These are phyloP conservation scores for Turnera subulata DNA, from an alignment of 345 rosid genomes.

Conservation along the genomic window DNA sequence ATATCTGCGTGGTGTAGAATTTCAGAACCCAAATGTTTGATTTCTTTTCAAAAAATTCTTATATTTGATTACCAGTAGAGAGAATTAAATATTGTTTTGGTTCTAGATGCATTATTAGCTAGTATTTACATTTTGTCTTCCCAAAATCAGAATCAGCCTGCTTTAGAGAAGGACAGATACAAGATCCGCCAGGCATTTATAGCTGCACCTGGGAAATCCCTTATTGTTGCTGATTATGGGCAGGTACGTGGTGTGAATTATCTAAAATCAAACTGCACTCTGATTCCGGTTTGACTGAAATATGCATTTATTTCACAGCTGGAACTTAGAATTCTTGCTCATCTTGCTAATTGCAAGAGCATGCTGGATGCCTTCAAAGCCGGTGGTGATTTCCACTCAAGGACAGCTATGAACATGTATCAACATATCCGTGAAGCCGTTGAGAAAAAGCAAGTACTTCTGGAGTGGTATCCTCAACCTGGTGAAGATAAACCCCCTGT, in stretches of 20 bases:
- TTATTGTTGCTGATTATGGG: constrained; percentile 95
- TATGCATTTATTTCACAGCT: constrained; percentile 44
- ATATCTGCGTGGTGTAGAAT: too few relatives aligned
- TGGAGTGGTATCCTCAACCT: constrained; percentile 91
- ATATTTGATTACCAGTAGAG: neutral
- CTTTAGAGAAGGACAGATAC: constrained; percentile 96
- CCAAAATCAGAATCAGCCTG: constrained; percentile 82
- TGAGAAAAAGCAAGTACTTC: constrained; percentile 66
- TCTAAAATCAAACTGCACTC: neutral
- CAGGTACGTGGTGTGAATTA: constrained; percentile 52
- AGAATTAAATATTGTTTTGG: constrained; percentile 1
- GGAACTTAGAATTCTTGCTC: constrained; percentile 97
- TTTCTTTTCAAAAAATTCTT: too few relatives aligned
- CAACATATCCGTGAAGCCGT: constrained; percentile 79
- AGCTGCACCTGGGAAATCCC: constrained; percentile 91
- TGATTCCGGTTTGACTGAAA: constrained; percentile 20
- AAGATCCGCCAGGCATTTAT: constrained; percentile 95
- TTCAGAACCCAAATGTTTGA: too few relatives aligned
- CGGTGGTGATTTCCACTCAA: constrained; percentile 97
- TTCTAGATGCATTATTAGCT: neutral
- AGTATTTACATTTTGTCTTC: constrained; percentile 3
- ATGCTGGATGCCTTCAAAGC: constrained; percentile 97
- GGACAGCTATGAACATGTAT: constrained; percentile 99
- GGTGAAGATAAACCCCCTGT: constrained; percentile 93
- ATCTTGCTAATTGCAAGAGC: constrained; percentile 85